Evolutionary conservation across 148 eudicot genomes (phyloP).

Genomic region (Rhododendron mucronatum): DNA sequence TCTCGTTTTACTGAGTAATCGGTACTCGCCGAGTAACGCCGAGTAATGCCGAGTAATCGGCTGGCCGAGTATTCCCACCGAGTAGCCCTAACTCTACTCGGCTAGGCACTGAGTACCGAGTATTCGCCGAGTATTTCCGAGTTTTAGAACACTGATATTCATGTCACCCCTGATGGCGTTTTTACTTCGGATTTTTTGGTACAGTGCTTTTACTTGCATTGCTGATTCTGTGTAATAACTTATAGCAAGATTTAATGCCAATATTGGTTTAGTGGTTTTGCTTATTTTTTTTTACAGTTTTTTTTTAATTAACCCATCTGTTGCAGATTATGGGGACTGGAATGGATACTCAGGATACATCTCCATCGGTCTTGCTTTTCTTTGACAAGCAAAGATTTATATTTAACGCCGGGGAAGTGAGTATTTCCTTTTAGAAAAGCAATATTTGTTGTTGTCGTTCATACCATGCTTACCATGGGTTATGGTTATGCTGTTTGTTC

Average conservation of each 20-base stretch:
- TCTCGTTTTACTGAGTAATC: too few species aligned
- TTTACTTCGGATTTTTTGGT: background rate
- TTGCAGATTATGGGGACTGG: constrained; percentile 89
- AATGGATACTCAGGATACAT: constrained; percentile 96
- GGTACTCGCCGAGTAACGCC: too few species aligned
- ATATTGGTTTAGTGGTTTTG: background rate
- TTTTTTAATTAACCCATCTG: background rate
- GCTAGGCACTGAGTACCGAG: too few species aligned
- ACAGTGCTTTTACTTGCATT: background rate
- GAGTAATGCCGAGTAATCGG: too few species aligned
- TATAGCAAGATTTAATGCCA: background rate
- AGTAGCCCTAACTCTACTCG: too few species aligned
- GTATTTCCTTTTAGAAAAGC: constrained; percentile 2
- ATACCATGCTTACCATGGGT: background rate
- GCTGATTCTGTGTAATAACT: background rate
- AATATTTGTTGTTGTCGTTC: background rate
- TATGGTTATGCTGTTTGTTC: background rate
- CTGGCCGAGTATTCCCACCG: too few species aligned
- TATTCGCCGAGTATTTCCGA: too few species aligned
- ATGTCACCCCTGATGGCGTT: background rate
- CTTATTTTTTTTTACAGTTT: too few species aligned
- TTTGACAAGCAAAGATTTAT: constrained; percentile 89
- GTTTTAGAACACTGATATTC: too few species aligned
- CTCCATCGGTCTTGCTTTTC: constrained; percentile 83
- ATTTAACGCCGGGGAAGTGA: constrained; percentile 98